Evolutionary conservation across 306 rosid genomes (phyloP), one percentile per base, ranked within the genome.

Genomic region (Nissolia schottii): DNA sequence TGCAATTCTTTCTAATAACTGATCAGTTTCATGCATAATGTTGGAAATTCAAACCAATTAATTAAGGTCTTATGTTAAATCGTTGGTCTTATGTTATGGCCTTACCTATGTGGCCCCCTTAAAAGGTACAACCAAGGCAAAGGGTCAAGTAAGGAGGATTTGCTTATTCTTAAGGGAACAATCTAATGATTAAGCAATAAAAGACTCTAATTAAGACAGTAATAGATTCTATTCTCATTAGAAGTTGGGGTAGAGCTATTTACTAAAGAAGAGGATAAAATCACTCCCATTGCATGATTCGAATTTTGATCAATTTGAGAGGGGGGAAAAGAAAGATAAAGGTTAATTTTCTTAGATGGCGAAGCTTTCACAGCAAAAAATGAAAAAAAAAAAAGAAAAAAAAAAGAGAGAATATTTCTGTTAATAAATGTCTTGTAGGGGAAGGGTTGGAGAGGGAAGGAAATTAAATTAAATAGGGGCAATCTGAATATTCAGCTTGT

Each of bases 1-100:
- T 70, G 71, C 65, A 72, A 45, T 35, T 54, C 32, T 50, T 50
- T 50, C 60, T 67, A n/a, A 5, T 5, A 55, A 38, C 73, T 65
- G n/a, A n/a, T n/a, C 59, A 15, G 28, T 16, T 49, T 28, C 41
- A 70, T 67, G 24, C 70, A 43, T 75, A 7, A 45, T 1, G 51
- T n/a, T 37, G 49, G 29, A 55, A 58, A 72, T 79, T 79, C 75
- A 79, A 79, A 79, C 38, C 58, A 71, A 13, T 5, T 69, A 65
- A 79, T 73, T 65, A 48, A 37, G 60, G 35, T 23, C 18, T 53
- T 73, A 35, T 24, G 55, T 63, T 23, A 18, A 73, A 49, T 73
- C 70, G 63, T 23, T 48, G 40, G 29, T 37, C 8, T 37, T 20
- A 35, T 22, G 32, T 35, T 34, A 18, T 60, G 46, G 48, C 35